Evolutionary conservation across 2,329 filamentous ascomycete genomes (phyloP).

Genomic region (Xylaria sp.): DNA sequence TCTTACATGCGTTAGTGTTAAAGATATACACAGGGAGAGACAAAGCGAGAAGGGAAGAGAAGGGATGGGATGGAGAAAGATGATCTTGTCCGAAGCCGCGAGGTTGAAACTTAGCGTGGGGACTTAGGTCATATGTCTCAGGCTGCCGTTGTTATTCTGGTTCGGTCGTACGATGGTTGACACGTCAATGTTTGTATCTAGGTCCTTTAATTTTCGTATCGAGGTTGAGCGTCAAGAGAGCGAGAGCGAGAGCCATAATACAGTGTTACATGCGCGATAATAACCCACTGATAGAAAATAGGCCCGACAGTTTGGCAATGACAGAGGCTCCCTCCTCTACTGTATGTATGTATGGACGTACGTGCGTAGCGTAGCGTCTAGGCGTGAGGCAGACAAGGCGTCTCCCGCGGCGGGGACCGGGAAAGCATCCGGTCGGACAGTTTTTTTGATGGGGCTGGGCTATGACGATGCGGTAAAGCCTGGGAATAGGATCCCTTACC

Average conservation of each 20-base stretch:
- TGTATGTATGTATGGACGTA: background rate
- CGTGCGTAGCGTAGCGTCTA: background rate
- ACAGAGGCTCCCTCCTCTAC: background rate
- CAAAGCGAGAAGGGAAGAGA: background rate
- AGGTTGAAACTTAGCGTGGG: too few species aligned
- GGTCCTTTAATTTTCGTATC: background rate
- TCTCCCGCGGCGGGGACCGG: slow-evolving; percentile 18
- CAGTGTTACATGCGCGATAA: background rate
- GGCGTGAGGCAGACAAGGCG: slow-evolving; percentile 11
- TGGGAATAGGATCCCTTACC: slow-evolving; percentile 20
- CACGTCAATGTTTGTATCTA: background rate
- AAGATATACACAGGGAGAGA: background rate
- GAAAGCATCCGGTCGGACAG: slow-evolving; percentile 19
- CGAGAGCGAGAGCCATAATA: background rate
- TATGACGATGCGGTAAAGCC: slow-evolving; percentile 13
- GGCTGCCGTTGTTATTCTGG: background rate
- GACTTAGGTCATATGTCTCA: background rate
- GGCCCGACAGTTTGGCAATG: slow-evolving; percentile 13
- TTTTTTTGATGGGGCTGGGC: slow-evolving; percentile 9
- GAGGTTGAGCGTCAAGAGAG: background rate
- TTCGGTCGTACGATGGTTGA: slow-evolving; percentile 1
- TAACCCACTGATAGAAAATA: background rate
- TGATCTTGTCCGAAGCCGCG: too few species aligned
- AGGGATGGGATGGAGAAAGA: too few species aligned
- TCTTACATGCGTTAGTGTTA: background rate